Evolutionary conservation across 257 asterid species (phyloP).

Genomic region (Solanum etuberosum): DNA sequence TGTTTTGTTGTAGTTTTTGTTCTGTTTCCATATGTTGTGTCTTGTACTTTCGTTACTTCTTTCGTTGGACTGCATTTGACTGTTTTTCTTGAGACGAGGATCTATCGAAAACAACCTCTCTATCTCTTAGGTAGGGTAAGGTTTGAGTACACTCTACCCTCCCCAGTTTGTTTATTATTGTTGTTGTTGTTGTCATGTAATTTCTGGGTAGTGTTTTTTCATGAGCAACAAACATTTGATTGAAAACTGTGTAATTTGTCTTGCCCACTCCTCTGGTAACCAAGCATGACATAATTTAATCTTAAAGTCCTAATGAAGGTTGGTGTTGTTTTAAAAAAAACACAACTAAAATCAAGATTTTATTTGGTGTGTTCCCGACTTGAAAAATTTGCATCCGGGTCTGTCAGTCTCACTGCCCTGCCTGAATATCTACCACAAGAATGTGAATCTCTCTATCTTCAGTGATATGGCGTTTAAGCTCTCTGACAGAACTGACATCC

Average conservation of each 20-base stretch:
- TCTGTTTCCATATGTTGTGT: not conserved
- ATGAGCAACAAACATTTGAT: not conserved
- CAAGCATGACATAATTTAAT: not conserved
- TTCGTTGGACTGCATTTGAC: not conserved
- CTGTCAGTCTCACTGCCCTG: not conserved
- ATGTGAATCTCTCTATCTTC: not conserved
- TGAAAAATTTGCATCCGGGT: not conserved
- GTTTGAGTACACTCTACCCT: not conserved
- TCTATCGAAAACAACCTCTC: not conserved
- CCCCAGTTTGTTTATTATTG: not conserved
- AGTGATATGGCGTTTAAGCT: not conserved
- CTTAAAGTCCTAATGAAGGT: too few relatives aligned
- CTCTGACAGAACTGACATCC: not conserved
- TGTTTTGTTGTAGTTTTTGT: not conserved
- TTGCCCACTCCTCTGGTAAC: not conserved
- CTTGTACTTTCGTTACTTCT: not conserved
- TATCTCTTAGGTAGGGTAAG: not conserved
- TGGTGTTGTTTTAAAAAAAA: not conserved
- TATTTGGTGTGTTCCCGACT: not conserved
- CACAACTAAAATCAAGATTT: not conserved
- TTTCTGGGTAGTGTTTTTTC: not conserved
- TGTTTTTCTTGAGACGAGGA: not conserved
- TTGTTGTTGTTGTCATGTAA: not conserved
- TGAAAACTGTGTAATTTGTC: not conserved
- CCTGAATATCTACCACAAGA: not conserved